Base-by-base conservation (phyloP, 2,329 filamentous ascomycete genomes). In the Phialemoniopsis sp. region DNA sequence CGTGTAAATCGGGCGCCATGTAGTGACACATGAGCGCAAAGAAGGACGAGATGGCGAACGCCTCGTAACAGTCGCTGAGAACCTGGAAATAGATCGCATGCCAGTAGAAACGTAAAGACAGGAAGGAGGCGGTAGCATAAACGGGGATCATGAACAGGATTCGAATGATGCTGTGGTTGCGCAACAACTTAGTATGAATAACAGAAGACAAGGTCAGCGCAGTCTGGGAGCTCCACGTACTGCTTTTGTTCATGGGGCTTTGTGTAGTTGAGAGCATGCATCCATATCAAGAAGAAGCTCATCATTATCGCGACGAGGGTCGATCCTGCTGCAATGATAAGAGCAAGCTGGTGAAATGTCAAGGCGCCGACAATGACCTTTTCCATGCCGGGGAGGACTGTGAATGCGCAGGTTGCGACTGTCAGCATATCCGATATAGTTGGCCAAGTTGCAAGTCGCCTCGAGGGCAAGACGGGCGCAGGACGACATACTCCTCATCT, bases 81-180 rank as follows among this genome's bases (percentile, higher is more conserved):
- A 93, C 82, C 54, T 87, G 76, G 58, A 85, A 93, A 66, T 94
- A 94, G 41, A 93, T 78, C 36, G 84, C 80, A 53, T 89, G 77
- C 58, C 74, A 78, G 68, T 93, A 91, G 66, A 77, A 89, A 48
- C 76, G 71, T 51, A 88, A 79, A 43, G 81, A 82, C 29, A 91
- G 72, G 56, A 87, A 87, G 28, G 85, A 82, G 15, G 89, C 82
- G 30, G 81, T 69, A 37, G 84, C 73, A 60, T 94, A 94, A 45
- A 94, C 72, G 30, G 89, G 89, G 36, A 94, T 78, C 87, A 94
- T 91, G 59, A 90, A 82, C 18, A 95, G 74, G 49, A 95, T 91
- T 36, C 89, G 86, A 52, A 94, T 90, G 53, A 93, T 89, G 57
- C 82, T 87, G n/a, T n/a, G 50, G 35, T 35, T 29, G 36, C 14